Base-by-base conservation (phyloP, 2,329 filamentous ascomycete genomes). In the Colletotrichum caudatum region DNA sequence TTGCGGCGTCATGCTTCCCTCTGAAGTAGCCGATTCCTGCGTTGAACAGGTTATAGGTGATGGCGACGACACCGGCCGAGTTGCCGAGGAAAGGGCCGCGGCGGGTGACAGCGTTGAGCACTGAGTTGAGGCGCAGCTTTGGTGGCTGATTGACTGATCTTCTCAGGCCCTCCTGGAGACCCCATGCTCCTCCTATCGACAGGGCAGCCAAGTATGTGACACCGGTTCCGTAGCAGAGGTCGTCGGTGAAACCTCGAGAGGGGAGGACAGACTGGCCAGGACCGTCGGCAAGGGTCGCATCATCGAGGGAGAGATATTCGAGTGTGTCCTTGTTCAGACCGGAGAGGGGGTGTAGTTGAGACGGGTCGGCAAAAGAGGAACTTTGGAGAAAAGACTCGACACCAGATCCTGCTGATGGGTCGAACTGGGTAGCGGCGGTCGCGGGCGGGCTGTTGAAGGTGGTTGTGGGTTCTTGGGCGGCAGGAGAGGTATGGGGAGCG, bases 221-320 rank as follows among this genome's bases (percentile, higher is more conserved):
- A 77, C 96, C 96, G 29, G 96, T 97, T 79, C 97, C 96, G 82
- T 99, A 99, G 84, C 96, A 98, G 72, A 99, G 90, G 82, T 99
- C 96, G 80, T 99, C 96, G 73, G 95, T 97, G 91, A 97, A 99
- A 80, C 96, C 96, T 81, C 96, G 92, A 68, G 95, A 98, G 54
- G 97, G 96, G 66, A 99, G 89, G 66, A 95, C 92, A 54, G 95
- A 97, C 80, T 93, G 93, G 71, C 91, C 95, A 60, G 95, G 94
- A 26, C 97, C 88, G 78, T 97, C 91, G 73, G 94, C 94, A 70
- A 98, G 90, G 37, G 92, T 90, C 61, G 94, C 93, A 81, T 99
- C 97, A 84, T 99, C 96, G 78, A 99, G 91, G 35, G 92, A 92
- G 75, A 99, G 89, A 83, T 99, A 99, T 82, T 99, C 96, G 78